Base-by-base conservation (phyloP, 2,329 filamentous ascomycete genomes). In the Biscogniauxia mediterranea region DNA sequence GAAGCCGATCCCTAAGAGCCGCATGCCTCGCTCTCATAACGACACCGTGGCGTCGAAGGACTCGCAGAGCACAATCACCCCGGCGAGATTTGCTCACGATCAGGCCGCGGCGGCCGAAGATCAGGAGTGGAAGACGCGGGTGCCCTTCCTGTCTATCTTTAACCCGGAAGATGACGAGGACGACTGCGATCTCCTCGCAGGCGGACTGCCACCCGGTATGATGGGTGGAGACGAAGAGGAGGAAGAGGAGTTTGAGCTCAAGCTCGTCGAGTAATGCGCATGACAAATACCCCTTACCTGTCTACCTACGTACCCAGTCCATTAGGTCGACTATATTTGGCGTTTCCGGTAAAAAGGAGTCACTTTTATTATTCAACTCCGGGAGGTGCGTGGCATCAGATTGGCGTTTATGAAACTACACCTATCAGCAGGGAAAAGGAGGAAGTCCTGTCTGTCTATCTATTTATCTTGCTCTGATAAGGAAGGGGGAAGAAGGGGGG, bases 101-200 rank as follows among this genome's bases (percentile, higher is more conserved):
- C 66, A 74, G 58, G 68, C 58, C 17, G 59, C 64, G 2, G 63
- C 65, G 49, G 56, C 72, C 8, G 75, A 75, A 20, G 72, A 73
- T 32, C 73, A 77, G 57, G 73, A 72, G 56, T 72, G 73, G 66
- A 72, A 75, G 59, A 65, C 75, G 53, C 79, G 77, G 23, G 83
- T 85, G 0, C 78, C 81, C 2, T 87, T 88, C 67, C 74, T 86
- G 52, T 82, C 80, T 15, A 85, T 88, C 21, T 88, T 89, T 68
- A 81, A 86, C 23, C 72, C 73, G 3, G 70, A 76, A n/a, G 79
- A 80, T 3, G 80, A 81, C n/a, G 74, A 77, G 15, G 76, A 79
- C 5, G 72, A 68, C 13, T 63, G 60, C 28, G 71, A 72, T 26
- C 61, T 69, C 20, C 69, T 76, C 11, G 76, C 72, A 8, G 71